phyloP scores from a whole-genome alignment of 2,329 filamentous ascomycete species.

The Hypoxylon sp. region DNA sequence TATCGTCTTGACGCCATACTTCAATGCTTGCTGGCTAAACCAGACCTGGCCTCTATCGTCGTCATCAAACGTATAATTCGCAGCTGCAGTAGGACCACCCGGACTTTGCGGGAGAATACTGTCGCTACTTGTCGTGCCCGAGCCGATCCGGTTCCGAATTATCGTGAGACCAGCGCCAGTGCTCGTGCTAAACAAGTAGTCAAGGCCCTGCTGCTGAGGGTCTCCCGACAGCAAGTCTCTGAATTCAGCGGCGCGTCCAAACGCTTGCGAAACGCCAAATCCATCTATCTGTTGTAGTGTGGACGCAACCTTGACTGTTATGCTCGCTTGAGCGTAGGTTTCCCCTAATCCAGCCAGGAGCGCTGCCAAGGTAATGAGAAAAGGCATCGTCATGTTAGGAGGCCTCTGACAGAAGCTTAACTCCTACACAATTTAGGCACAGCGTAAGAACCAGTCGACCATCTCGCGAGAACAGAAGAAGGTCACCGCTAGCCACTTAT shows the following conservation, averaged over 20 bases:
- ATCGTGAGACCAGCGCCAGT: slow-evolving; percentile 64
- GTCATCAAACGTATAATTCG: slow-evolving; percentile 60
- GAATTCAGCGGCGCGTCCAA: slow-evolving; percentile 58
- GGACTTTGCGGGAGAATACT: slow-evolving; percentile 60
- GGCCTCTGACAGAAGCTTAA: background rate
- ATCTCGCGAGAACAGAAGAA: background rate
- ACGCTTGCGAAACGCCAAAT: slow-evolving; percentile 63
- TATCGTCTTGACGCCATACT: slow-evolving; percentile 55
- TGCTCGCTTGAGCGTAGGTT: slow-evolving; percentile 42
- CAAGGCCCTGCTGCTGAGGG: slow-evolving; percentile 55
- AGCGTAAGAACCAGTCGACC: background rate
- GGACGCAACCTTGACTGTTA: slow-evolving; percentile 49
- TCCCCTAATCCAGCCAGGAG: slow-evolving; percentile 26
- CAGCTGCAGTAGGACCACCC: slow-evolving; percentile 56
- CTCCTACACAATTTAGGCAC: background rate
- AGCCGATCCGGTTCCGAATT: slow-evolving; percentile 63
- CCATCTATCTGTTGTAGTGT: slow-evolving; percentile 58
- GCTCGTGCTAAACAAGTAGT: slow-evolving; percentile 60
- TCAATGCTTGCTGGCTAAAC: slow-evolving; percentile 62
- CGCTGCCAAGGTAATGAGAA: slow-evolving; percentile 24
- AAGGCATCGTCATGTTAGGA: slow-evolving; percentile 15
- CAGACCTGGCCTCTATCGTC: slow-evolving; percentile 65
- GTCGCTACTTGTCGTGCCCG: slow-evolving; percentile 48
- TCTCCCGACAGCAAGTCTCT: slow-evolving; percentile 51
- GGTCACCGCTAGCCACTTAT: slow-evolving; percentile 3